Evolutionary conservation across 306 rosid species (phyloP).

Genomic region (Vachellia collinsii): DNA sequence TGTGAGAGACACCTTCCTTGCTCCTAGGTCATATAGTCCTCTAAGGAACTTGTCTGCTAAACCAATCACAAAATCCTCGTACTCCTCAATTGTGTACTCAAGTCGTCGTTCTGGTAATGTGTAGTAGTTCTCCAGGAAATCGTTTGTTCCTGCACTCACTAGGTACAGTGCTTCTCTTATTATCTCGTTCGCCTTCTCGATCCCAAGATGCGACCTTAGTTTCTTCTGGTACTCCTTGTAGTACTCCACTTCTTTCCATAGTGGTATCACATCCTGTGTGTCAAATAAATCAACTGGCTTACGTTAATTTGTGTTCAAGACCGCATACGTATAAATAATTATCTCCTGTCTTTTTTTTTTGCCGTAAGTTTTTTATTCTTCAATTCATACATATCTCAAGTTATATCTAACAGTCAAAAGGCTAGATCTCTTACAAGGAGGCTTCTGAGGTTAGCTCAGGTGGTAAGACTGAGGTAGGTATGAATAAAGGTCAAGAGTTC

Average conservation of each 20-base stretch:
- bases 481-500: too few relatives aligned
- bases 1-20: slow-evolving; percentile 59
- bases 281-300: not conserved
- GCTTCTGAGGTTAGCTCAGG: not conserved
- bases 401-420: not conserved
- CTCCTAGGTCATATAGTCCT: slow-evolving; percentile 56
- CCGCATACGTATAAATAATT: not conserved
- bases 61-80: slow-evolving; percentile 53
- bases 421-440: not conserved
- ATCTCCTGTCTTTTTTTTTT: not conserved
- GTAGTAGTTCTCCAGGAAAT: slow-evolving; percentile 67
- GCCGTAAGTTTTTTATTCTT: not conserved
- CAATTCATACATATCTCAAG: not conserved
- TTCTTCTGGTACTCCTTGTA: slow-evolving; percentile 60
- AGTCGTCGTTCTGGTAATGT: slow-evolving; percentile 38
- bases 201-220: slow-evolving; percentile 45
- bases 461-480: too few relatives aligned
- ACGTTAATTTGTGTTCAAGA: too few relatives aligned
- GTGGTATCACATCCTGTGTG: slow-evolving; percentile 59
- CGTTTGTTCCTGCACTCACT: slow-evolving; percentile 68
- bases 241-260: slow-evolving; percentile 71
- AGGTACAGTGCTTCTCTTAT: slow-evolving; percentile 57
- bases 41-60: slow-evolving; percentile 51
- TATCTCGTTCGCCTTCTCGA: slow-evolving; percentile 44
- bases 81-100: slow-evolving; percentile 46